Conservation (phyloP, 2,329 filamentous ascomycete genomes). For the Drechslerella coelobrocha region DNA sequence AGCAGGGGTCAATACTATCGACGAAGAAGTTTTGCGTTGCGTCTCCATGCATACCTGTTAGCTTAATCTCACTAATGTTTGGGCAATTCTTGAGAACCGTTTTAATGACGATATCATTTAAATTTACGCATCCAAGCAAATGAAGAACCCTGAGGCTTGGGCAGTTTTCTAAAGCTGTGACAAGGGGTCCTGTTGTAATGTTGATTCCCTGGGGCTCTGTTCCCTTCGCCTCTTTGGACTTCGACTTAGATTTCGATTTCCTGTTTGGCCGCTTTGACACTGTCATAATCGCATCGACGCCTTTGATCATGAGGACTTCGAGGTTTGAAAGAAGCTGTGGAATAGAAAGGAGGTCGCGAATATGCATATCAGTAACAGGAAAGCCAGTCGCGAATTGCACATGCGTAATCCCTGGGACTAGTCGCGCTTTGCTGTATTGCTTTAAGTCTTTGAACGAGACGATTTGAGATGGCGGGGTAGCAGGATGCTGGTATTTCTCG, state of each 20-base stretch:
- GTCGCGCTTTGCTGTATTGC: conserved; percentile 21
- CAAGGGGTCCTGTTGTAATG: conserved; percentile 21
- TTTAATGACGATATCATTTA: conserved; percentile 23
- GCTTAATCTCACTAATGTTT: conserved; percentile 17
- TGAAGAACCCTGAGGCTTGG: conserved; percentile 23
- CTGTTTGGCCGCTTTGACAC: not conserved
- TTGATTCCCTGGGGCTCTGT: conserved; percentile 9
- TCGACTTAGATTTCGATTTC: conserved; percentile 16
- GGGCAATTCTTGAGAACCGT: conserved; percentile 14
- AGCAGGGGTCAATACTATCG: conserved; percentile 15
- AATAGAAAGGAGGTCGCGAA: conserved; percentile 17
- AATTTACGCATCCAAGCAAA: conserved; percentile 13
- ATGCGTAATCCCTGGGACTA: conserved; percentile 22
- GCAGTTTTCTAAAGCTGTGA: conserved; percentile 1
- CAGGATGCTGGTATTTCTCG: conserved; percentile 24
- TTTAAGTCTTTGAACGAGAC: conserved; percentile 30
- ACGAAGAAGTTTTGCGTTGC: conserved; percentile 16
- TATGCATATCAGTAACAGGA: conserved; percentile 27
- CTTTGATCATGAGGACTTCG: conserved; percentile 43
- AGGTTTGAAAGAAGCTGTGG: conserved; percentile 14
- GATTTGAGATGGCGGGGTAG: conserved; percentile 10
- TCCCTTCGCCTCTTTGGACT: not conserved
- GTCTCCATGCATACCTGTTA: conserved; percentile 17
- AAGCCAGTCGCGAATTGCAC: conserved; percentile 30
- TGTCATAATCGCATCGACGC: conserved; percentile 10